Base-by-base conservation (phyloP, 805 yeast species). In the Candida quercuum region DNA sequence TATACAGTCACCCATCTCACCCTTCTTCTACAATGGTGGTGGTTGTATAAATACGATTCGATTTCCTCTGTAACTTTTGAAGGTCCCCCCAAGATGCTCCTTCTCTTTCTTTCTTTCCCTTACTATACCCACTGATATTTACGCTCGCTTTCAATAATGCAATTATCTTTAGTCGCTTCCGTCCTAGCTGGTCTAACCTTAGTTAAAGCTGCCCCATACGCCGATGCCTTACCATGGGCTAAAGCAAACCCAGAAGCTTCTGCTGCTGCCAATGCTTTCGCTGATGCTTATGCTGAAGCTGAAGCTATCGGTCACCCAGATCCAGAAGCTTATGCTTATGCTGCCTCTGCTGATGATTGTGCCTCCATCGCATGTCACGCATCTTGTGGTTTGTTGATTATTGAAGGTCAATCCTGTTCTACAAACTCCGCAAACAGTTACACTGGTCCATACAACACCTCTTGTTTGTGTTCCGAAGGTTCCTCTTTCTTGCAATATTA, bases 301-400 rank as follows among this genome's bases (percentile, higher is more conserved):
- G 20, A 37, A 4, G 59, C 61, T 25, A 43, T 50, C 28, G 57
- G 59, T 26, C 55, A 56, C 37, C 60, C 65, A 33, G 51, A 52
- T 30, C 60, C 60, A 16, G 49, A 46, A 20, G 63, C 64, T 4
- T 47, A 48, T 29, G 56, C 54, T 5, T 29, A 46, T 15, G 63
- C 60, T 28, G 58, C 63, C 29, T 38, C 45, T 30, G 58, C 55
- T 28, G 58, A 53, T 21, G 61, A 46, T 32, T 51, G 51, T 38
- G 66, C 66, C 16, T 28, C 55, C 21, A 49, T 56, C 37, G 42
- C 46, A 4, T 61, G 66, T 42, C 66, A 61, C 43, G 60, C 60
- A 25, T 46, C 54, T n/a, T 60, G 64, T 52, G 65, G 65, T 39
- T 48, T 48, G 42, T 37, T 59, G 31, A 61, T 61, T 36, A 24